Evolutionary conservation across 2,329 filamentous ascomycete species (phyloP).

Genomic region (Fusarium miscanthi): DNA sequence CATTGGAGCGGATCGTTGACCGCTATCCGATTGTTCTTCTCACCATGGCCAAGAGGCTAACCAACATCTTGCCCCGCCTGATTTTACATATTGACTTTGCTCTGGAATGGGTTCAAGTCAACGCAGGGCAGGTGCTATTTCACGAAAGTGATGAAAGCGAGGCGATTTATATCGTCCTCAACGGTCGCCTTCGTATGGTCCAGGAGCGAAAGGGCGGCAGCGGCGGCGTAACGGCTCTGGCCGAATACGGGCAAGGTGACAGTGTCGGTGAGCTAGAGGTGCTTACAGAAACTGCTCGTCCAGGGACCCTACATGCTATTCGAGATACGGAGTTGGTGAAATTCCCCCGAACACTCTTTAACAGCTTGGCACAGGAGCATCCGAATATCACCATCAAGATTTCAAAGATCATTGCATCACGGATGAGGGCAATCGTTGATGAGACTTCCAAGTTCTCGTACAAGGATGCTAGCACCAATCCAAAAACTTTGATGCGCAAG

Average conservation of each 20-base stretch:
- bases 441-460: conserved; percentile 76
- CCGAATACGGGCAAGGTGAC: conserved; percentile 96
- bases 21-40: conserved; percentile 90
- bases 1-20: conserved; percentile 92
- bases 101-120: conserved; percentile 97
- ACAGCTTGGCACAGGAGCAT: conserved; percentile 96
- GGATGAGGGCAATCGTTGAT: conserved; percentile 90
- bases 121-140: conserved; percentile 93
- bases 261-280: conserved; percentile 98
- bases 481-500: conserved; percentile 67
- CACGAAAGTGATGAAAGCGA: conserved; percentile 96
- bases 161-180: conserved; percentile 97
- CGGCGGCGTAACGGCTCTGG: conserved; percentile 85
- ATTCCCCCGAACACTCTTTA: conserved; percentile 95
- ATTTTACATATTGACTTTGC: conserved; percentile 98
- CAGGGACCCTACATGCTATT: conserved; percentile 93
- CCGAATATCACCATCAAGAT: conserved; percentile 99
- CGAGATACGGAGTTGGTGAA: conserved; percentile 96
- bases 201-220: conserved; percentile 84
- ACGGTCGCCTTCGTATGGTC: conserved; percentile 87
- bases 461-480: conserved; percentile 71
- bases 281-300: conserved; percentile 90
- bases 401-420: conserved; percentile 95
- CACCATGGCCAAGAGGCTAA: conserved; percentile 95
- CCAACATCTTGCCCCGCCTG: conserved; percentile 85